Percentiles rank a stretch among this genome's conserved stretches.
phyloP scores from a whole-genome alignment of 371 early-diverging fungal species.

The Apophysomyces elegans region DNA sequence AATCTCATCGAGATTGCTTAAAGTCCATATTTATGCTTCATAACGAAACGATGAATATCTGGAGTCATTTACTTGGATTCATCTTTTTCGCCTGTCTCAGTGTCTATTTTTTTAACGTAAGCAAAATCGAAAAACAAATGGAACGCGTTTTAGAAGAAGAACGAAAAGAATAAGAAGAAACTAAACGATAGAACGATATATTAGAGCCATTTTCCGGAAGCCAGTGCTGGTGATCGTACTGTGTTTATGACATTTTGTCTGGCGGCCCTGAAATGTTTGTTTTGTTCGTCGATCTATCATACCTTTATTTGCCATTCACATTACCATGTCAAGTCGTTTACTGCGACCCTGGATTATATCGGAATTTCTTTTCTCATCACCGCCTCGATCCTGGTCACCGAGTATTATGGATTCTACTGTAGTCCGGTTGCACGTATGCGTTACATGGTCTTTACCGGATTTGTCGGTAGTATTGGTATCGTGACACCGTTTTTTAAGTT shows the following conservation, averaged over 20 bases:
- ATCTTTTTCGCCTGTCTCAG: slow-evolving; percentile 58
- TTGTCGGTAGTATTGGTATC: slow-evolving; percentile 62
- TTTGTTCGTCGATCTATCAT: slow-evolving; percentile 75
- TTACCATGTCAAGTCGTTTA: slow-evolving; percentile 57
- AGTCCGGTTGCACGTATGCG: slow-evolving; percentile 37
- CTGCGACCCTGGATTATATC: slow-evolving; percentile 72
- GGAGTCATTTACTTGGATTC: slow-evolving; percentile 72
- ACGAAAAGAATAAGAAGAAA: neutral
- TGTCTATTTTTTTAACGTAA: slow-evolving; percentile 57
- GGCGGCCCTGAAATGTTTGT: slow-evolving; percentile 66
- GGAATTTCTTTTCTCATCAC: slow-evolving; percentile 73
- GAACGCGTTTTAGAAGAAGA: neutral
- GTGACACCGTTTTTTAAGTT: slow-evolving; percentile 63
- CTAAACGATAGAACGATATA: neutral
- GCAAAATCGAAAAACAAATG: slow-evolving; percentile 31
- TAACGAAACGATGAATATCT: slow-evolving; percentile 76
- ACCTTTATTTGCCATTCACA: slow-evolving; percentile 70
- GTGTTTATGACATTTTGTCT: slow-evolving; percentile 63
- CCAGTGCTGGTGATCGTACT: slow-evolving; percentile 52
- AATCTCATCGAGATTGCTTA: slow-evolving; percentile 51
- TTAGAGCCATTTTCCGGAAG: slow-evolving; percentile 56
- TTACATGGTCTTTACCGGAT: slow-evolving; percentile 61
- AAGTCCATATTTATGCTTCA: slow-evolving; percentile 65
- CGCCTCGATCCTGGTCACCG: slow-evolving; percentile 62
- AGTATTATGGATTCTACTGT: slow-evolving; percentile 72